Evolutionary conservation across 352 stramenopile species (phyloP), one percentile per base, ranked within the genome.

Genomic region (Phytophthora podocarpi): DNA sequence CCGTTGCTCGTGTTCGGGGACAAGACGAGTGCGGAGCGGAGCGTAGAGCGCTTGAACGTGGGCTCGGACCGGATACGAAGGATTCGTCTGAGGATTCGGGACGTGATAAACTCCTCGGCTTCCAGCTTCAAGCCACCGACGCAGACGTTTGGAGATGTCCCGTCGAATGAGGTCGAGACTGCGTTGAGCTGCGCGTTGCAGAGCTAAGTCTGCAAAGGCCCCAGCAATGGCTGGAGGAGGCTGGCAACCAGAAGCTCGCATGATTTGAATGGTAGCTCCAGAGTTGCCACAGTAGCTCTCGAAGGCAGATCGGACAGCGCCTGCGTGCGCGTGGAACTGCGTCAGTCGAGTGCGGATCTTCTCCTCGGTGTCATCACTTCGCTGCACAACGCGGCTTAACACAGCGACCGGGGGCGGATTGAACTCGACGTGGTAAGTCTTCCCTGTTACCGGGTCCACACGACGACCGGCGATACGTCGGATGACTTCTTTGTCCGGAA

Each of bases 341-440:
- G 81, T 69, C 3, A 98, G 64, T 13, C 94, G 80, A 11, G 87
- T 90, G 51, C 77, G 83, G 18, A 98, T 87, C 58, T 96, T 98
- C n/a, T 93, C 87, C 47, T 97, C 91, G 0, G 90, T 98, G 75
- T 98, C 94, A 67, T 98, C 94, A 6, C 77, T 91, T 28, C 93
- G 74, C 70, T 98, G 93, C 27, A 93, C 54, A 1, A 93, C 78
- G 27, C 56, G 90, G 36, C 69, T 50, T 11, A 74, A 74, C 27
- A 82, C 72, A n/a, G 84, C 85, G 5, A 39, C 37, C 1, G 80
- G 76, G 7, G 97, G 97, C 16, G 95, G 94, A 55, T 97, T 97
- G 74, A 97, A 99, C 60, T 97, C 95, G 11, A 98, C 74, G 68
- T 99, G 96, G 78, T 99, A 99, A 3, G 89, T 98, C 58, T 94